phyloP scores from a whole-genome alignment of 441 rosid genomes.

The Brassica hybrid region DNA sequence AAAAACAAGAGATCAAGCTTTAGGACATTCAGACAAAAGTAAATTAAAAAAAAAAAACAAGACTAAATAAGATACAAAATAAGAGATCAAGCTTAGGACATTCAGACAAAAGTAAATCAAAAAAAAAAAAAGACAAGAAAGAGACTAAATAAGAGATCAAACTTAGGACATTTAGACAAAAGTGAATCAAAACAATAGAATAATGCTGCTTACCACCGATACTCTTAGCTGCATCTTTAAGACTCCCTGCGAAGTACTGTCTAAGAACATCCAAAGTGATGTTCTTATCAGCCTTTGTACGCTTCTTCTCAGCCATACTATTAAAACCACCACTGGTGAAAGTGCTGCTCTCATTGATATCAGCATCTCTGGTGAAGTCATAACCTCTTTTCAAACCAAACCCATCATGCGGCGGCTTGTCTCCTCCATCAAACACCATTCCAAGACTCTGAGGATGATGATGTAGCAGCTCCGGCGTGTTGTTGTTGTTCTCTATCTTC shows the following conservation, averaged over 20 bases:
- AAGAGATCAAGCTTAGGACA: constrained; percentile 7
- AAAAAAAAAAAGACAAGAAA: constrained; percentile 30
- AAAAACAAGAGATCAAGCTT: constrained; percentile 17
- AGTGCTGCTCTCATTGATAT: constrained; percentile 59
- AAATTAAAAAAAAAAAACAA: constrained; percentile 28
- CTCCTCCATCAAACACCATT: constrained; percentile 37
- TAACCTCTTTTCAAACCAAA: constrained; percentile 46
- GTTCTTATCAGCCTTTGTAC: constrained; percentile 67
- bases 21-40: neutral
- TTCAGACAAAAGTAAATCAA: neutral
- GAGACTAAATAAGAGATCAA: constrained; percentile 12
- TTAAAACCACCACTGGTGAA: constrained; percentile 46
- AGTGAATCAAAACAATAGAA: neutral
- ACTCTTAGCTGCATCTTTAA: constrained; percentile 90
- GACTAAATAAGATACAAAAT: neutral
- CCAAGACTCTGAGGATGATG: constrained; percentile 46
- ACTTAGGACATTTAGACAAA: neutral
- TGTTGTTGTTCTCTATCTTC: constrained; percentile 34
- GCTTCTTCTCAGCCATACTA: constrained; percentile 62
- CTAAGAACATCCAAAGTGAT: constrained; percentile 77
- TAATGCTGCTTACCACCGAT: constrained; percentile 71
- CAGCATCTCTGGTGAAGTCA: constrained; percentile 51
- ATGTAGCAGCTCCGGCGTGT: constrained; percentile 42
- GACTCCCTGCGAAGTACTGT: constrained; percentile 82
- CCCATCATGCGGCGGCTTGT: constrained; percentile 40